Conservation (phyloP, 495 filamentous ascomycete species). For the Neohortaea acidophila region DNA sequence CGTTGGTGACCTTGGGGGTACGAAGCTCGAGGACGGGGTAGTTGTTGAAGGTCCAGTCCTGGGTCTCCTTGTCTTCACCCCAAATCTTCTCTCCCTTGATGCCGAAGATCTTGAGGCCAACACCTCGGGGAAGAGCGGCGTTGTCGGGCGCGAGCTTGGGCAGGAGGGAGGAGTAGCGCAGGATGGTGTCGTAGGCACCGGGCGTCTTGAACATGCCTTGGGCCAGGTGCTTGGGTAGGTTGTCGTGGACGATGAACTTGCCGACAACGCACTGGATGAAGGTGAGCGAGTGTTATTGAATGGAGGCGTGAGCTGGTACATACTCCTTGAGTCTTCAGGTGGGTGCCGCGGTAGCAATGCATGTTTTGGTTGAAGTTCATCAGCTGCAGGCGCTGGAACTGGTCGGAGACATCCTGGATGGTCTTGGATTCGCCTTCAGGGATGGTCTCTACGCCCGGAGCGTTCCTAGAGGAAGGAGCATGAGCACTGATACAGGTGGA, state of each 20-base stretch:
- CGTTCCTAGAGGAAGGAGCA: conserved; percentile 20
- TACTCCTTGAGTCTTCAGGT: conserved; percentile 33
- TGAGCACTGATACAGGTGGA: not conserved
- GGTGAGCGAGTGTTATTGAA: not conserved
- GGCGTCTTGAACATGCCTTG: conserved; percentile 32
- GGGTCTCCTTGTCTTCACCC: conserved; percentile 28
- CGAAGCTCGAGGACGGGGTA: conserved; percentile 34
- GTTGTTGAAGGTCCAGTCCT: conserved; percentile 37
- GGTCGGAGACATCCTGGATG: conserved; percentile 32
- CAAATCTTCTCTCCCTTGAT: conserved; percentile 33
- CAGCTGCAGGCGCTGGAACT: conserved; percentile 35
- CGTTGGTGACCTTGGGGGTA: conserved; percentile 31
- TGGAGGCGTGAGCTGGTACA: not conserved
- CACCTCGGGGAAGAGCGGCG: conserved; percentile 32
- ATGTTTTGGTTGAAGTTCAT: conserved; percentile 32
- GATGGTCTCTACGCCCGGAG: conserved; percentile 30
- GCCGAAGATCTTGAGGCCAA: conserved; percentile 36
- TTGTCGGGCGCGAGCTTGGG: conserved; percentile 23
- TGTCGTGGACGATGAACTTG: conserved; percentile 28
- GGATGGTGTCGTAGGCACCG: conserved; percentile 18
- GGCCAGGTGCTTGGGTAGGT: conserved; percentile 30
- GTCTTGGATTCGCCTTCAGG: conserved; percentile 31
- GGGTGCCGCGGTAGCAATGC: conserved; percentile 30
- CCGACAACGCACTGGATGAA: conserved; percentile 26
- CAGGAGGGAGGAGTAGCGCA: conserved; percentile 15